Evolutionary conservation across 495 filamentous ascomycete species (phyloP), one percentile per base, ranked within the genome.

Genomic region (Penicillium cinerascens): DNA sequence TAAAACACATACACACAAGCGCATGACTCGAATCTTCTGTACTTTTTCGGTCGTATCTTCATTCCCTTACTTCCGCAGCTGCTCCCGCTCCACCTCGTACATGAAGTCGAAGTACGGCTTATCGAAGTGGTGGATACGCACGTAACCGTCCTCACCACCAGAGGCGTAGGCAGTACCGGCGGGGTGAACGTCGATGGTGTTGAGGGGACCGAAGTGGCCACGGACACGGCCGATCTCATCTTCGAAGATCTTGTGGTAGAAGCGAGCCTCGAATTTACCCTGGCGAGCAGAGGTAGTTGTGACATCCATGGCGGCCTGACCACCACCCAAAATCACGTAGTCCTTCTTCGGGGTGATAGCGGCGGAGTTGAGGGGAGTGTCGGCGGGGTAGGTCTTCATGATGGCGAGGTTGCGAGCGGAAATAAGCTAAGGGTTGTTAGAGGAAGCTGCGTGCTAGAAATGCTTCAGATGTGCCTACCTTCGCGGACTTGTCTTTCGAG

Each of bases 221-320:
- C 90, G 80, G 56, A 98, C 93, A 71, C 93, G 83, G 55, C 93
- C 95, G 68, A 97, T 95, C 79, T 98, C 93, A 68, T 97, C 92
- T 73, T 95, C 91, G 70, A 98, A 97, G 63, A 98, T 84, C 78
- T 92, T 96, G 83, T 98, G 93, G 79, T 95, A 98, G 80, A 98
- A 97, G 45, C 93, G 82, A 21, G 93, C 95, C 71, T 98, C 93
- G 79, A 98, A 98, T 74, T 97, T 97, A 71, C 93, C 93, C 73
- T 97, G 93, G 43, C 93, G 82, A 10, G 89, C 84, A 23, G 85
- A 86, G 37, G 93, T 98, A 16, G 88, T 95, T n/a, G 93, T 98
- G 69, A 98, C 93, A 71, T 97, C 93, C 89, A 96, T 96, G 61
- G 93, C 93, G 50, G 92, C 93, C 74, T 98, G 93, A 52, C 93